Percentiles rank a stretch among this genome's conserved stretches.
phyloP scores from a whole-genome alignment of 441 rosid genomes.

The Adansonia rubrostipa region DNA sequence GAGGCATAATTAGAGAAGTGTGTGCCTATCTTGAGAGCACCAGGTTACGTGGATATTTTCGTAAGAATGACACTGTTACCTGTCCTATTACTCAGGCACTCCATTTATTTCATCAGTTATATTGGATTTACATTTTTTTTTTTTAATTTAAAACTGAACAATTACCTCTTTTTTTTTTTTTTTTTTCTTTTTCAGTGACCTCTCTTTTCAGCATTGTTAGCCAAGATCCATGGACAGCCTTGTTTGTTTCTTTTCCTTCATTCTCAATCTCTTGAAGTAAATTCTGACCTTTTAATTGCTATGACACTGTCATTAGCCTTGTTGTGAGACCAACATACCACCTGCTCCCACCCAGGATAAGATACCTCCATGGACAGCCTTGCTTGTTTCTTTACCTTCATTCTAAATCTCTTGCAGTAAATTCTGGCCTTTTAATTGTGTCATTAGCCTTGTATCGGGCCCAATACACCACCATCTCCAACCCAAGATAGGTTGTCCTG shows the following conservation, averaged over 20 bases:
- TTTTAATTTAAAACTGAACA: neutral
- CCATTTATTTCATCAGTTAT: neutral
- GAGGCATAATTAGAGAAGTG: neutral
- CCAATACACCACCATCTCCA: too few species aligned
- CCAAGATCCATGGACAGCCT: constrained; percentile 5
- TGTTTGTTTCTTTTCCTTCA: constrained; percentile 8
- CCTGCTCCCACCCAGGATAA: neutral
- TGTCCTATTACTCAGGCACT: neutral
- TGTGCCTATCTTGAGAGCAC: neutral
- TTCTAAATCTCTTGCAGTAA: too few species aligned
- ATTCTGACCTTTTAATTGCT: neutral
- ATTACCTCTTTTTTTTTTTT: neutral
- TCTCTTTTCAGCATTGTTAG: neutral
- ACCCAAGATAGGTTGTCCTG: neutral
- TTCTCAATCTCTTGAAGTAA: neutral
- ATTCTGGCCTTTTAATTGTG: too few species aligned
- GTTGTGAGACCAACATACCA: constrained; percentile 2
- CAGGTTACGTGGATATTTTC: too few species aligned
- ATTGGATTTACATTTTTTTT: neutral
- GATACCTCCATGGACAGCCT: too few species aligned
- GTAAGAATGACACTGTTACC: too few species aligned
- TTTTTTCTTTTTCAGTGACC: neutral
- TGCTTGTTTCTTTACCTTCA: too few species aligned
- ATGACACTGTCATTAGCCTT: neutral
- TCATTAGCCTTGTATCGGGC: too few species aligned